Percentiles rank a stretch among this genome's conserved stretches.
Evolutionary conservation across 192 early-diverging fungal genomes (phyloP).

Genomic region (Phycomyces blakesleeanus): DNA sequence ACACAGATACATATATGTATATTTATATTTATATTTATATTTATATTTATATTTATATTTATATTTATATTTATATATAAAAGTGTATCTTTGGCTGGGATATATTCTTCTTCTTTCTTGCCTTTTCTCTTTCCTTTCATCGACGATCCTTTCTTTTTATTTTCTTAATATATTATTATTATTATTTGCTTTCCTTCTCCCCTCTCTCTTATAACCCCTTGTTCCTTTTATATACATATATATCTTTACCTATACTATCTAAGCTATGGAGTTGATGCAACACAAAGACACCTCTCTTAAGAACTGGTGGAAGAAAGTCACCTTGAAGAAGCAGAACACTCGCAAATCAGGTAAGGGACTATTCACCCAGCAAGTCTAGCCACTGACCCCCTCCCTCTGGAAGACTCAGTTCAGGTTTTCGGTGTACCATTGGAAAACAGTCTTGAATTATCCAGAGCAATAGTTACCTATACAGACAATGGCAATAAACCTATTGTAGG

Average conservation of each 20-base stretch:
- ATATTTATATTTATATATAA: too few species aligned
- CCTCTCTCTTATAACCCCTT: neutral
- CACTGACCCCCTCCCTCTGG: slow-evolving; percentile 4
- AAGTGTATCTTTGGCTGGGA: too few species aligned
- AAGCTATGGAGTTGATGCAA: neutral
- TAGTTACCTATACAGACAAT: slow-evolving; percentile 26
- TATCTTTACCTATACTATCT: too few species aligned
- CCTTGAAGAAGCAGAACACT: neutral
- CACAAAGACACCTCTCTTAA: neutral
- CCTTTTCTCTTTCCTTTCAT: too few species aligned
- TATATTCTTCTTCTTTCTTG: too few species aligned
- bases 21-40: too few species aligned
- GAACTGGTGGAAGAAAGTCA: slow-evolving; percentile 1
- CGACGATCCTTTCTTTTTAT: too few species aligned
- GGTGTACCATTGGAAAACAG: slow-evolving; percentile 28
- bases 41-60: too few species aligned
- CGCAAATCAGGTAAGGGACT: neutral
- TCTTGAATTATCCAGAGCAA: slow-evolving; percentile 17
- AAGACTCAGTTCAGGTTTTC: slow-evolving; percentile 26
- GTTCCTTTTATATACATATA: neutral
- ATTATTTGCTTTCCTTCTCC: neutral
- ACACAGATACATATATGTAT: too few species aligned
- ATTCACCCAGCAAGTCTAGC: neutral
- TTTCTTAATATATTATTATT: too few species aligned
- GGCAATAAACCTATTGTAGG: slow-evolving; percentile 18